Evolutionary conservation across 1,139 yeast species (phyloP).

Genomic region (Lodderomyces jiufengensis): DNA sequence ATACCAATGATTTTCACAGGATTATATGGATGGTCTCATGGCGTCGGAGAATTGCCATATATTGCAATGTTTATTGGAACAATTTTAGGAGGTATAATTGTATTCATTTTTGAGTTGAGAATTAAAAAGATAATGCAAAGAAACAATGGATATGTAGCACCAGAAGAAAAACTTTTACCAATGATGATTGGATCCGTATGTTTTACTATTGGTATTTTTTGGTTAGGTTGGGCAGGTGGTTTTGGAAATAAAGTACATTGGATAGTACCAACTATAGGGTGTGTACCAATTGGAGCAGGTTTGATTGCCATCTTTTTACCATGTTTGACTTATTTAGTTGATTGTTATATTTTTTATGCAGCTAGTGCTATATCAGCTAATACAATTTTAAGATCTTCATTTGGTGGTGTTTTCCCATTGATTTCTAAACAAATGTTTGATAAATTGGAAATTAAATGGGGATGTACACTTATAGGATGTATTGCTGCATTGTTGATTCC

Average conservation of each 20-base stretch:
- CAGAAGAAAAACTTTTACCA: slow-evolving; percentile 75
- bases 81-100: slow-evolving; percentile 48
- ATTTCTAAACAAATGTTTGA: slow-evolving; percentile 64
- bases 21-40: slow-evolving; percentile 52
- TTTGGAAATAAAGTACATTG: slow-evolving; percentile 66
- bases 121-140: slow-evolving; percentile 20
- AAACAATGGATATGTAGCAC: slow-evolving; percentile 59
- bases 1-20: slow-evolving; percentile 67
- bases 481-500: slow-evolving; percentile 62
- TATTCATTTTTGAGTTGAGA: slow-evolving; percentile 24
- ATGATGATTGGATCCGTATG: slow-evolving; percentile 64
- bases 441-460: slow-evolving; percentile 77
- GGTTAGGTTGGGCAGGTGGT: slow-evolving; percentile 85
- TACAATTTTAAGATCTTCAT: slow-evolving; percentile 64
- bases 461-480: slow-evolving; percentile 74
- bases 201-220: slow-evolving; percentile 73
- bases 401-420: slow-evolving; percentile 50
- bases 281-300: slow-evolving; percentile 70
- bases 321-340: slow-evolving; percentile 74
- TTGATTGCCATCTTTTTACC: slow-evolving; percentile 72
- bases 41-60: slow-evolving; percentile 61
- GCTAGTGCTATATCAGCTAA: slow-evolving; percentile 90
- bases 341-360: slow-evolving; percentile 70
- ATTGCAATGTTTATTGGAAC: slow-evolving; percentile 64
- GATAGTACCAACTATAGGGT: slow-evolving; percentile 78